Conservation (phyloP, 2,329 filamentous ascomycete genomes). For the Trichophyton simii region DNA sequence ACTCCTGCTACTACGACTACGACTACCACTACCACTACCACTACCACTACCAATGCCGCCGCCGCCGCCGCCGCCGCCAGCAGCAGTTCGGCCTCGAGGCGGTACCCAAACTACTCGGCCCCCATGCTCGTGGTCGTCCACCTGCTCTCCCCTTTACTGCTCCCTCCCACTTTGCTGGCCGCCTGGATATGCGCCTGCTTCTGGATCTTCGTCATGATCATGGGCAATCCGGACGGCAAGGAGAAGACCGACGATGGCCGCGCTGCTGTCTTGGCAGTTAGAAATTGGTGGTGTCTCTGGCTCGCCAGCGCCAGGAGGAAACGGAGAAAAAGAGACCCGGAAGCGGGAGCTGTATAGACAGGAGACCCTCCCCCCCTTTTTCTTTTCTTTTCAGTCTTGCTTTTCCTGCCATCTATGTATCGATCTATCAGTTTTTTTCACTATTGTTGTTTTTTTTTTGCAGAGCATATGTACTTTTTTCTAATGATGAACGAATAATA, state of each 20-base stretch:
- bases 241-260: conserved; percentile 49
- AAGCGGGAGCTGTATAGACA: not conserved
- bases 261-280: conserved; percentile 46
- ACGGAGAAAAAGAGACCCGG: conserved; percentile 1
- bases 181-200: conserved; percentile 49
- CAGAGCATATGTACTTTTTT: not conserved
- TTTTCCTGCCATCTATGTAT: not conserved
- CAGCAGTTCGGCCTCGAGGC: conserved; percentile 12
- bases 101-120: conserved; percentile 25
- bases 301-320: conserved; percentile 21
- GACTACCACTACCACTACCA: too few relatives aligned
- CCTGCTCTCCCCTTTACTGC: conserved; percentile 44
- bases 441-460: too few relatives aligned
- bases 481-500: not conserved
- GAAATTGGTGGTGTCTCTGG: conserved; percentile 50
- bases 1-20: too few relatives aligned
- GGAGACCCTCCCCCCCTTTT: not conserved
- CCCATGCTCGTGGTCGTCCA: conserved; percentile 39
- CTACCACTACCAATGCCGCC: too few relatives aligned
- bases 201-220: conserved; percentile 49
- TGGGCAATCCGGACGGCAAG: conserved; percentile 50
- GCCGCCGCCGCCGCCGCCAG: too few relatives aligned
- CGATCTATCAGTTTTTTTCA: too few relatives aligned
- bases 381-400: too few relatives aligned
- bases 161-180: conserved; percentile 43